Evolutionary conservation across 345 rosid species (phyloP).

Genomic region (Trapa bicornis): DNA sequence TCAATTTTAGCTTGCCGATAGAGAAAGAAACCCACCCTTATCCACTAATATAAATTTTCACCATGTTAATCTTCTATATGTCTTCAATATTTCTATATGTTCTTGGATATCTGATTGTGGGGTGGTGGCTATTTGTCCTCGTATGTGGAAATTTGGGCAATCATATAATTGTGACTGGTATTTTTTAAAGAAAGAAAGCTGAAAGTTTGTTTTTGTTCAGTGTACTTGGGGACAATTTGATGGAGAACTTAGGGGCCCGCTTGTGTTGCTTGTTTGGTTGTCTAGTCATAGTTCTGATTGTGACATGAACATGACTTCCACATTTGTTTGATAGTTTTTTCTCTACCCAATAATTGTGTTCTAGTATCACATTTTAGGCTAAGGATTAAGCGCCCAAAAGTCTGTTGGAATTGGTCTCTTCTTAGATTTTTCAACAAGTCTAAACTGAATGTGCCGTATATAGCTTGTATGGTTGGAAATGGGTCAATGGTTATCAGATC

Average conservation of each 20-base stretch:
- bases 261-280: neutral
- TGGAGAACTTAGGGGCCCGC: neutral
- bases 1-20: neutral
- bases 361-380: neutral
- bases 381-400: neutral
- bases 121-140: conserved; percentile 4
- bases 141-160: conserved; percentile 9
- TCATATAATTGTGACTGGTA: conserved; percentile 1
- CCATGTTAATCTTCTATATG: neutral
- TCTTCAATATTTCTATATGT: neutral
- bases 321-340: neutral
- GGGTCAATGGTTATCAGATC: neutral
- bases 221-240: neutral
- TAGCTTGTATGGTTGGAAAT: neutral
- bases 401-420: neutral
- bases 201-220: neutral
- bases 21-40: neutral
- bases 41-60: conserved; percentile 4
- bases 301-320: conserved; percentile 9
- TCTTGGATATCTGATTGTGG: neutral
- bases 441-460: neutral
- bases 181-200: neutral
- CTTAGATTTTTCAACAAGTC: neutral
- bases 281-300: conserved; percentile 3
- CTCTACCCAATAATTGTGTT: conserved; percentile 5